Evolutionary conservation across 768 basidiomycete species (phyloP).

Genomic region (Boletales sp.): DNA sequence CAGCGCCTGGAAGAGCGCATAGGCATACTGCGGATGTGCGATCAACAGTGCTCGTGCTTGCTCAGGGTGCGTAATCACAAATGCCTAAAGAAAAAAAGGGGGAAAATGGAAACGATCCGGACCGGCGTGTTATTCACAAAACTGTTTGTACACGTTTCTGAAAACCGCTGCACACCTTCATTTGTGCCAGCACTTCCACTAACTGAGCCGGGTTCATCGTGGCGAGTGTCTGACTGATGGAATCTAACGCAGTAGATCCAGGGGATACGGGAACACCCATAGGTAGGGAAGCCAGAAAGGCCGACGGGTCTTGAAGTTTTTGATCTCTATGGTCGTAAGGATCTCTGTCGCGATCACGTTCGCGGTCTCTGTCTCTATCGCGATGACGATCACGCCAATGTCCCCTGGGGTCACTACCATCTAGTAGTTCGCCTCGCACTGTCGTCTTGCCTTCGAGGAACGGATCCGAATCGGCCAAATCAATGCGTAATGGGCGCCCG

Average conservation of each 20-base stretch:
- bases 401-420: slow-evolving; percentile 46
- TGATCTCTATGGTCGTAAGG: slow-evolving; percentile 31
- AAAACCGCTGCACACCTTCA: slow-evolving; percentile 70
- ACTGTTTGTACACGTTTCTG: slow-evolving; percentile 16
- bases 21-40: slow-evolving; percentile 88
- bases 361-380: slow-evolving; percentile 53
- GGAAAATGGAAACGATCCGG: slow-evolving; percentile 29
- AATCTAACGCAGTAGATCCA: slow-evolving; percentile 71
- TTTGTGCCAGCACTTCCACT: slow-evolving; percentile 93
- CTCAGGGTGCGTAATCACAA: slow-evolving; percentile 88
- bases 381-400: slow-evolving; percentile 48
- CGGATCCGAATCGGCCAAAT: slow-evolving; percentile 90
- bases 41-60: slow-evolving; percentile 78
- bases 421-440: slow-evolving; percentile 75
- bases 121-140: slow-evolving; percentile 17
- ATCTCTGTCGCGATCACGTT: slow-evolving; percentile 48
- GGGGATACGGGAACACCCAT: slow-evolving; percentile 70
- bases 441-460: slow-evolving; percentile 90
- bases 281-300: slow-evolving; percentile 68
- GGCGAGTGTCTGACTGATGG: slow-evolving; percentile 83
- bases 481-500: slow-evolving; percentile 89
- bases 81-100: slow-evolving; percentile 53
- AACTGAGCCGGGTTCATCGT: slow-evolving; percentile 79
- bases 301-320: slow-evolving; percentile 38
- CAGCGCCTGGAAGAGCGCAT: slow-evolving; percentile 94